A percentile compares a stretch with the other conserved stretches of the same genome.
Conservation (phyloP, 306 rosid species). For the Vachellia collinsii region DNA sequence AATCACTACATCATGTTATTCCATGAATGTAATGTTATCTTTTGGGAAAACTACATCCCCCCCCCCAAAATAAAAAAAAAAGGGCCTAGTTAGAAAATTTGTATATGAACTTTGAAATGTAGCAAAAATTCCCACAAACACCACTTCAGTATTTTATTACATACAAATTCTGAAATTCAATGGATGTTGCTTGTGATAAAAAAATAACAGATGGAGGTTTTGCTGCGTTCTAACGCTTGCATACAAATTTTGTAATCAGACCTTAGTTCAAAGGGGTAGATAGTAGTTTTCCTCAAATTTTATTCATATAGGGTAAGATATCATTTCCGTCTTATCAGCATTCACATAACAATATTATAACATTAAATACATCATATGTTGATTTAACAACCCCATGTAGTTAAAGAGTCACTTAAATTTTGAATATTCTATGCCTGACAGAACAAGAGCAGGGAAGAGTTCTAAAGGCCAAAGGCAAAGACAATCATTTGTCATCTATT, state of each 20-base stretch:
- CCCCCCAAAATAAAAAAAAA: no score
- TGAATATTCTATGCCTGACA: slow-evolving; percentile 7
- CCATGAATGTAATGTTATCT: neutral
- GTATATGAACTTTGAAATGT: no score
- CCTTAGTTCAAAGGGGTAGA: neutral
- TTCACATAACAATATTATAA: neutral
- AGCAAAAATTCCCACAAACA: neutral
- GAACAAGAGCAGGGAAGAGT: slow-evolving; percentile 1
- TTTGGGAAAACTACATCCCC: neutral
- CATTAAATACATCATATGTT: neutral
- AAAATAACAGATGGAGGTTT: neutral
- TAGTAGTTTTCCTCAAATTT: neutral
- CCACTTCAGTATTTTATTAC: neutral
- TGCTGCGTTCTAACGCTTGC: neutral
- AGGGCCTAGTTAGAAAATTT: no score
- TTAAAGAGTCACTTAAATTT: neutral
- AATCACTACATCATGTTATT: neutral
- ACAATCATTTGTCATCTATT: neutral
- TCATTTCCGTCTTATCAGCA: neutral
- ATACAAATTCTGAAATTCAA: neutral
- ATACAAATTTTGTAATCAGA: neutral
- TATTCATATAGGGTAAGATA: neutral
- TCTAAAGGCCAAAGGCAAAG: slow-evolving; percentile 24
- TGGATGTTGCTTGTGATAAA: neutral
- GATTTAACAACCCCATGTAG: neutral